Conservation (phyloP, 106 monocot species). For the Dendrobium nobile region DNA sequence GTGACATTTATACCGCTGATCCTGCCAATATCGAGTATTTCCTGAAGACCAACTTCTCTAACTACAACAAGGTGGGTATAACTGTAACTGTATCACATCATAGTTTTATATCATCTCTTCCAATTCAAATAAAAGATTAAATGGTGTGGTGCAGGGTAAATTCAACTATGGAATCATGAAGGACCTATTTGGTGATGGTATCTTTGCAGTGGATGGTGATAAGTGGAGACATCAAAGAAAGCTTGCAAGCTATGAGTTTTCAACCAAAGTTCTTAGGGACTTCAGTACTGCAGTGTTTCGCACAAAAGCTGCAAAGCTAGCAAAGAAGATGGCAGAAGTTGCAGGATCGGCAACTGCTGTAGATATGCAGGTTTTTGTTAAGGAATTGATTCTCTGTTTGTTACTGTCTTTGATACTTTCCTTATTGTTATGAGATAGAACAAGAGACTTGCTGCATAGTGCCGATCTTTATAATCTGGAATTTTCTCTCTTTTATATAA, state of each 20-base stretch:
- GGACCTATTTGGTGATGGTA: slow-evolving; percentile 32
- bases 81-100: background rate
- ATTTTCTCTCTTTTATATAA: too few relatives aligned
- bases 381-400: background rate
- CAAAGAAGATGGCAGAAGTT: slow-evolving; percentile 14
- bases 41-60: slow-evolving; percentile 40
- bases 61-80: slow-evolving; percentile 26
- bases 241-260: slow-evolving; percentile 32
- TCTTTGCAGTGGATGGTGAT: slow-evolving; percentile 31
- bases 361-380: slow-evolving; percentile 19
- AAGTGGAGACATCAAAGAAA: slow-evolving; percentile 33
- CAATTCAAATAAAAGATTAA: background rate
- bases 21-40: slow-evolving; percentile 51
- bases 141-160: slow-evolving; percentile 11
- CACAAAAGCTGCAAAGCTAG: slow-evolving; percentile 15
- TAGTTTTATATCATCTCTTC: background rate
- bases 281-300: slow-evolving; percentile 24
- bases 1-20: slow-evolving; percentile 29
- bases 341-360: slow-evolving; percentile 9
- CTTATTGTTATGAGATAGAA: too few relatives aligned
- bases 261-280: slow-evolving; percentile 18
- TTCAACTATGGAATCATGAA: slow-evolving; percentile 15
- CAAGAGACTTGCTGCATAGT: too few relatives aligned
- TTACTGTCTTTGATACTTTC: background rate
- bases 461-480: too few relatives aligned